phyloP scores from a whole-genome alignment of 441 rosid species.

The Dalechampia spathulata region DNA sequence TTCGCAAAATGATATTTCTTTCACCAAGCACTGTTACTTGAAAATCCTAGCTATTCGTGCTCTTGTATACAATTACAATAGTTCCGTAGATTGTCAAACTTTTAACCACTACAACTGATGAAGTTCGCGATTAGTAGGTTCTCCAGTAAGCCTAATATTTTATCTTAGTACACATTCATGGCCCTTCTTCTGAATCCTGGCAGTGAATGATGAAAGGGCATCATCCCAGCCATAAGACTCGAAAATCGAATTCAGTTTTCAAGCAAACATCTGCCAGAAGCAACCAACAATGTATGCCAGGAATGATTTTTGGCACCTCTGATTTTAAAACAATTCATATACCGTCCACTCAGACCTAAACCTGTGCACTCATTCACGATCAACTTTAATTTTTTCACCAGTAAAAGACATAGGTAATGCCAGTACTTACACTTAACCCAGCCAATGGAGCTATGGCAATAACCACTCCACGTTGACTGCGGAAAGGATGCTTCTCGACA shows the following conservation, averaged over 20 bases:
- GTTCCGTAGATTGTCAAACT: too few species aligned
- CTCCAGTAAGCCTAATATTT: background rate
- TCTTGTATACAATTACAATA: too few species aligned
- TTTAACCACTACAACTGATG: too few species aligned
- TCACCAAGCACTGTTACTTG: too few species aligned
- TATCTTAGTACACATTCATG: too few species aligned
- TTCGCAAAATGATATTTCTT: too few species aligned
- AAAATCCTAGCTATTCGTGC: too few species aligned
- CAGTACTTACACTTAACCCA: conserved; percentile 44
- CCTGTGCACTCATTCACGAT: background rate
- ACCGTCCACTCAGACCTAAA: background rate
- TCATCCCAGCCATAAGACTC: background rate
- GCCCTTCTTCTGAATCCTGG: background rate
- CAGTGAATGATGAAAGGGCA: background rate
- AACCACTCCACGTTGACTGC: conserved; percentile 48
- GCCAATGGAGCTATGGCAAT: conserved; percentile 66
- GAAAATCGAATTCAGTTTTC: background rate
- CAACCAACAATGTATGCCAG: background rate
- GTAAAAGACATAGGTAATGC: background rate
- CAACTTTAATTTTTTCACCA: background rate
- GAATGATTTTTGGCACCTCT: background rate
- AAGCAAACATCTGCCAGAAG: background rate
- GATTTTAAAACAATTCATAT: background rate
- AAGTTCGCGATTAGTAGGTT: too few species aligned
- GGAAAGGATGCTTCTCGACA: conserved; percentile 70